Conservation (phyloP, 1,139 yeast species). For the Kurtzmaniella quercitrusa region DNA sequence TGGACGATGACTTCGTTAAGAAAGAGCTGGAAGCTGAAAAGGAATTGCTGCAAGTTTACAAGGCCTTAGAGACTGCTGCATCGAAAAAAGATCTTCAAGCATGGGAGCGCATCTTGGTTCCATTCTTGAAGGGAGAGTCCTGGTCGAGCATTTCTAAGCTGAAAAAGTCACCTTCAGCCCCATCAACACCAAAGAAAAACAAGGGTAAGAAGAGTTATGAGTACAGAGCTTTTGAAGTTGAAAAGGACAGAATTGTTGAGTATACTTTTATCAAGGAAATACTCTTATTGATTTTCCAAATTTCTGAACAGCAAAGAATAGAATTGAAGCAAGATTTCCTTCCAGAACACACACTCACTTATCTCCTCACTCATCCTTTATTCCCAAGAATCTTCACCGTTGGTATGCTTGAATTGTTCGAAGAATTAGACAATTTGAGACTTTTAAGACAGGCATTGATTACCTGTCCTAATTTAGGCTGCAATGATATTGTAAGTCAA, state of each 20-base stretch:
- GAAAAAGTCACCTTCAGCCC: slow-evolving; percentile 8
- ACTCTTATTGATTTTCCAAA: slow-evolving; percentile 39
- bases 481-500: slow-evolving; percentile 60
- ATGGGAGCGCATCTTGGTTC: slow-evolving; percentile 32
- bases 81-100: slow-evolving; percentile 17
- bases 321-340: slow-evolving; percentile 24
- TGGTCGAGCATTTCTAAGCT: slow-evolving; percentile 21
- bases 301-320: slow-evolving; percentile 13
- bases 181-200: slow-evolving; percentile 8
- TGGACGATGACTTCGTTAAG: slow-evolving; percentile 19
- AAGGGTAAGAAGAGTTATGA: slow-evolving; percentile 11
- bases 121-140: slow-evolving; percentile 29
- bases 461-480: slow-evolving; percentile 67
- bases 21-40: slow-evolving; percentile 12
- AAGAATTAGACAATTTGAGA: slow-evolving; percentile 42
- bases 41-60: slow-evolving; percentile 23
- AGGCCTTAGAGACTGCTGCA: slow-evolving; percentile 18
- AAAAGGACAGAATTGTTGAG: slow-evolving; percentile 66
- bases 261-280: slow-evolving; percentile 50
- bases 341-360: slow-evolving; percentile 63
- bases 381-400: slow-evolving; percentile 61
- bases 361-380: slow-evolving; percentile 80
- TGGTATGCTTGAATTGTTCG: slow-evolving; percentile 50
- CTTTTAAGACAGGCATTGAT: slow-evolving; percentile 78
- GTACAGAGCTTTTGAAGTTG: slow-evolving; percentile 54